Percentiles rank a stretch among this genome's conserved stretches.
Evolutionary conservation across 345 rosid genomes (phyloP).

Genomic region (Ceriops zippeliana): DNA sequence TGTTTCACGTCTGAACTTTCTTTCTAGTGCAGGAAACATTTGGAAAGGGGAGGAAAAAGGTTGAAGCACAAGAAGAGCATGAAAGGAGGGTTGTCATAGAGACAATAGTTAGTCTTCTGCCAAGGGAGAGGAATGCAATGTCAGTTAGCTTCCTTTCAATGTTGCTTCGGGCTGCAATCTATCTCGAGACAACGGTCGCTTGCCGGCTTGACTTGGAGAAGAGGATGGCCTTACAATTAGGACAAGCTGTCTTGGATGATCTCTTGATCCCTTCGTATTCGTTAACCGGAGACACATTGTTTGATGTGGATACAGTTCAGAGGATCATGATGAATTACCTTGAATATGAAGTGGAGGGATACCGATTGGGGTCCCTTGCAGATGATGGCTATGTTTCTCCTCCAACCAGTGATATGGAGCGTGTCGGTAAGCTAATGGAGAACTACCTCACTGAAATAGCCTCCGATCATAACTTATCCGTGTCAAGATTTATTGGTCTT

Average conservation of each 20-base stretch:
- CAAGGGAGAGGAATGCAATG: constrained; percentile 70
- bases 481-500: constrained; percentile 55
- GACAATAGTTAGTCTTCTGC: constrained; percentile 83
- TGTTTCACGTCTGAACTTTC: constrained; percentile 9
- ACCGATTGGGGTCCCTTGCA: constrained; percentile 26
- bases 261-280: constrained; percentile 79
- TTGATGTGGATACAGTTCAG: constrained; percentile 77
- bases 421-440: constrained; percentile 87
- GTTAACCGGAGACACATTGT: constrained; percentile 68
- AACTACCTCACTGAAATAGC: constrained; percentile 85
- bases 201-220: constrained; percentile 91
- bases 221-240: constrained; percentile 74
- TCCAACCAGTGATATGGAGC: constrained; percentile 55
- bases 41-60: constrained; percentile 73
- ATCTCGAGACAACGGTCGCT: constrained; percentile 88
- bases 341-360: constrained; percentile 55
- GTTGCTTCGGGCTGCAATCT: constrained; percentile 80
- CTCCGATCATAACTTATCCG: constrained; percentile 60
- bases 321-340: constrained; percentile 70
- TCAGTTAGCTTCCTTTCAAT: constrained; percentile 89
- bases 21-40: constrained; percentile 63
- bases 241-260: constrained; percentile 82
- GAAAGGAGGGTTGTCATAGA: constrained; percentile 85
- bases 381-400: constrained; percentile 46
- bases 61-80: constrained; percentile 71